A percentile compares a stretch with the other conserved stretches of the same genome.
Conservation (phyloP, 192 early-diverging fungal species). For the Mortierella alpina region DNA sequence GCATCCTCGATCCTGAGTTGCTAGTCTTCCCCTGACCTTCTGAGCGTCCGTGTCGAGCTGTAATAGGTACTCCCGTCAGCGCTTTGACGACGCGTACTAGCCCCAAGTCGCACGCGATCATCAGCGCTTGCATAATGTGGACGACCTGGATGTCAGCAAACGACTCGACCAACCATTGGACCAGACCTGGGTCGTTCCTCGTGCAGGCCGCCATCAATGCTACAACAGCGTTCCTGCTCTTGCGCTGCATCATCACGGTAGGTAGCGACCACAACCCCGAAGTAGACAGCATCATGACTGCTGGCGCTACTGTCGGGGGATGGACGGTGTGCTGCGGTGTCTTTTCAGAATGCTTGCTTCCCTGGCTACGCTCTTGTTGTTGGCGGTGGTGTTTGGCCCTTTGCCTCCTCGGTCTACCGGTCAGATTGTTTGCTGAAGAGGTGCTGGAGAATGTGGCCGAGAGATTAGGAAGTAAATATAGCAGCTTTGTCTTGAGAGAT, state of each 20-base stretch:
- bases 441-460: neutral
- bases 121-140: constrained; percentile 46
- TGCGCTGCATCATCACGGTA: constrained; percentile 43
- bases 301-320: neutral
- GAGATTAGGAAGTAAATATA: neutral
- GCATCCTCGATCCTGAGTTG: neutral
- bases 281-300: constrained; percentile 32
- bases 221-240: constrained; percentile 34
- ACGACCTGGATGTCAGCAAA: constrained; percentile 45
- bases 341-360: neutral
- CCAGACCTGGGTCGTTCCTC: constrained; percentile 34
- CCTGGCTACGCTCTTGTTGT: neutral
- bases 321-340: neutral
- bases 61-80: constrained; percentile 5
- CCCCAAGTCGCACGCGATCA: constrained; percentile 45
- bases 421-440: neutral
- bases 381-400: neutral
- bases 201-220: constrained; percentile 43
- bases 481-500: constrained; percentile 3
- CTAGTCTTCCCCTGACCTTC: neutral
- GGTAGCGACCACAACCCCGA: constrained; percentile 22
- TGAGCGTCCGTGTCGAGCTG: neutral
- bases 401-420: neutral
- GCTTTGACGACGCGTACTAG: constrained; percentile 18
- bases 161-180: constrained; percentile 41